These are phyloP conservation scores for Amphicarpaea edgeworthii DNA, from an alignment of 306 rosid genomes.

Conservation along the genomic window DNA sequence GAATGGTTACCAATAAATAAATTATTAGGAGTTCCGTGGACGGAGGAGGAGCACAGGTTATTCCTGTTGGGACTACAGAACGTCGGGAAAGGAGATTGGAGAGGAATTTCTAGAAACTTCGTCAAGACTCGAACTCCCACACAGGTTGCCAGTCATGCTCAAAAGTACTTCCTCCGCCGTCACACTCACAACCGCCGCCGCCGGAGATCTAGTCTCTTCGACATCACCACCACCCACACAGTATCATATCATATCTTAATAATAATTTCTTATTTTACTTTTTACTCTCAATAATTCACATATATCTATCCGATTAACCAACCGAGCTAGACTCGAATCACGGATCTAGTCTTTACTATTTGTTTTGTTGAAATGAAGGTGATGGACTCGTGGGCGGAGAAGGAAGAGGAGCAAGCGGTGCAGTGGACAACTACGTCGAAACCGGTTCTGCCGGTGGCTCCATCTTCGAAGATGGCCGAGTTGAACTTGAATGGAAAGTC, in stretches of 20 bases:
- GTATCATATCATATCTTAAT: too few relatives aligned
- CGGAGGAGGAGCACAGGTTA: not conserved
- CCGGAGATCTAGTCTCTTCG: slow-evolving; percentile 23
- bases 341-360: too few relatives aligned
- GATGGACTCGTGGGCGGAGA: not conserved
- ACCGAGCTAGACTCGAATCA: too few relatives aligned
- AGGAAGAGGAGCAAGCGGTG: not conserved
- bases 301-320: too few relatives aligned
- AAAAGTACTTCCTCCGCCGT: slow-evolving; percentile 5
- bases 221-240: slow-evolving; percentile 16
- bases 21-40: not conserved
- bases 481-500: slow-evolving; percentile 1
- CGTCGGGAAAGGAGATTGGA: slow-evolving; percentile 1
- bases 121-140: not conserved
- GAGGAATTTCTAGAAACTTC: slow-evolving; percentile 13
- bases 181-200: not conserved
- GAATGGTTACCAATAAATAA: not conserved
- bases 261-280: too few relatives aligned
- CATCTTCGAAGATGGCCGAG: not conserved
- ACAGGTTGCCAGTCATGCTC: not conserved
- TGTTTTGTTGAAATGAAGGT: not conserved
- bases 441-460: not conserved
- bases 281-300: too few relatives aligned
- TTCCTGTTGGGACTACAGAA: not conserved
- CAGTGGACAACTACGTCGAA: not conserved